Evolutionary conservation across 2,329 filamentous ascomycete species (phyloP), one percentile per base, ranked within the genome.

Genomic region (Neonectria punicea): DNA sequence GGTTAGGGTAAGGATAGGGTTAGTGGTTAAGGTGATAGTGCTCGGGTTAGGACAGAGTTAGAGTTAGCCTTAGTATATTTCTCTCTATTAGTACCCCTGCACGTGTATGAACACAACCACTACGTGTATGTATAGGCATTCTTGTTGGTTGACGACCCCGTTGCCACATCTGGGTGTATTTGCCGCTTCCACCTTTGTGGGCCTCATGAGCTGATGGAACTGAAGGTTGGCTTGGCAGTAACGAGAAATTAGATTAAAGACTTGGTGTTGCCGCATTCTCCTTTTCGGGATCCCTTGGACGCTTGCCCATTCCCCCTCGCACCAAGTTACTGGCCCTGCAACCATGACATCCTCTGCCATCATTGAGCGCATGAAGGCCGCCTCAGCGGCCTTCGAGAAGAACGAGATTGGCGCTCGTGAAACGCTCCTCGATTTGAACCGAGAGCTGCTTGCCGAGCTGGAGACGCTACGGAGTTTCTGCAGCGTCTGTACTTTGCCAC

Each of bases 401-500:
- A 39, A 61, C 18, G 61, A 59, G 7, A 18, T 65, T 10, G 61
- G 66, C 8, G 59, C 66, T 22, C 61, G 60, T 22, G 60, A 66
- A 41, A 67, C 60, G 20, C 60, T 68, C 2, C 41, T 68, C n/a
- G 44, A 61, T 10, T 39, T 67, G 10, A 68, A 67, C 46, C 49
- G 64, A 2, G 46, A 67, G 44, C 57, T 68, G 3, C 64, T 67
- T n/a, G 64, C 64, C 7, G 57, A 67, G 20, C 41, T 68, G 9
- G 66, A 68, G 41, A 68, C 66, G 4, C 66, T 13, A 68, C 57
- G 8, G 57, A 65, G 6, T 68, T 68, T 30, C 28, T 68, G 4
- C 61, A 67, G 28, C 57, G 66, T 14, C 16, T 63, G 2, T 67
- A 58, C 47, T 68, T 68, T 28, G 58, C 64, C 25, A 61, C 64